phyloP scores from a whole-genome alignment of 805 yeast genomes.

The Hanseniaspora occidentalis region DNA sequence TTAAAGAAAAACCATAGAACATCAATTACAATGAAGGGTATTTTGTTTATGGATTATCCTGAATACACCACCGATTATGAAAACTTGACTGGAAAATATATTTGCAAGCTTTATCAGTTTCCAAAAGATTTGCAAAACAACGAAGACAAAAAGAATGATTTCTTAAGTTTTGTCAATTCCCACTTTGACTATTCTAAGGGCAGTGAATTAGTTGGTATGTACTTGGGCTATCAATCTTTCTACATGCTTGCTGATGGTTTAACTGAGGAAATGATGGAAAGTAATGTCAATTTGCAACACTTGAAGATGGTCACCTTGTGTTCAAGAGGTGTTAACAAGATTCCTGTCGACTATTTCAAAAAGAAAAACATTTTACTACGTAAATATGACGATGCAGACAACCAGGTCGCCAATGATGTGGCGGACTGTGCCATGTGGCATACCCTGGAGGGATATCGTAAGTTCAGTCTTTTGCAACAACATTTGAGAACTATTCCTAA shows the following conservation, averaged over 20 bases:
- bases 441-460: slow-evolving; percentile 41
- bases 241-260: slow-evolving; percentile 36
- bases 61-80: slow-evolving; percentile 3
- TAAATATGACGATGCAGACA: slow-evolving; percentile 24
- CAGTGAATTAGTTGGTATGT: slow-evolving; percentile 31
- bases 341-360: slow-evolving; percentile 31
- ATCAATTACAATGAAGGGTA: not conserved
- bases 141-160: slow-evolving; percentile 2
- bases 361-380: slow-evolving; percentile 31
- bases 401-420: slow-evolving; percentile 43
- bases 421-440: slow-evolving; percentile 53
- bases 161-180: not conserved
- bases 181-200: slow-evolving; percentile 8
- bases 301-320: slow-evolving; percentile 39
- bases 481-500: slow-evolving; percentile 24
- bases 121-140: slow-evolving; percentile 1
- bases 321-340: slow-evolving; percentile 46
- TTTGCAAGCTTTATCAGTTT: slow-evolving; percentile 1
- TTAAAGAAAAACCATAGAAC: not conserved
- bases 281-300: slow-evolving; percentile 27
- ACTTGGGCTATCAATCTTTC: slow-evolving; percentile 50
- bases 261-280: slow-evolving; percentile 28
- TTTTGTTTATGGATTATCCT: slow-evolving; percentile 5
- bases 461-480: slow-evolving; percentile 29
- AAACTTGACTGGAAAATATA: not conserved